A percentile compares a stretch with the other conserved stretches of the same genome.
Conservation (phyloP, 106 monocot genomes). For the Dioscorea zingiberensis region DNA sequence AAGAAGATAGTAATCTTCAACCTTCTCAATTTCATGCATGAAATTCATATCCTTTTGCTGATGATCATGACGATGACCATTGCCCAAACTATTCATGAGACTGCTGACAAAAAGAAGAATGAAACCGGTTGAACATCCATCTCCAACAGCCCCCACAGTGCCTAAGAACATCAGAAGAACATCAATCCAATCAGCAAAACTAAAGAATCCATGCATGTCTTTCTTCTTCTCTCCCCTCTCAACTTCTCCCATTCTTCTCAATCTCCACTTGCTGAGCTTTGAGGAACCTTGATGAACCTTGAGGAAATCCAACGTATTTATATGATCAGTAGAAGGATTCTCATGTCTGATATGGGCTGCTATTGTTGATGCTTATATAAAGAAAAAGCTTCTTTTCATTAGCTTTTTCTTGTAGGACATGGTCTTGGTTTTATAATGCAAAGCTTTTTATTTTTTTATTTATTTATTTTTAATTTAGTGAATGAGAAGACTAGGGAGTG, state of each 20-base stretch:
- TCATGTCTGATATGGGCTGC: too few relatives aligned
- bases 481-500: too few relatives aligned
- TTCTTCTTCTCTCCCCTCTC: slow-evolving; percentile 1
- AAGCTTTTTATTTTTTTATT: not conserved
- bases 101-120: slow-evolving; percentile 62
- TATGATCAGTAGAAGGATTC: too few relatives aligned
- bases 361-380: too few relatives aligned
- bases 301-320: not conserved
- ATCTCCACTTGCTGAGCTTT: not conserved
- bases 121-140: slow-evolving; percentile 62
- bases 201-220: slow-evolving; percentile 32
- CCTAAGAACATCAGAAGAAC: slow-evolving; percentile 61
- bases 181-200: slow-evolving; percentile 56
- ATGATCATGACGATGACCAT: slow-evolving; percentile 7
- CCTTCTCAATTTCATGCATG: slow-evolving; percentile 78
- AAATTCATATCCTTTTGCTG: slow-evolving; percentile 19
- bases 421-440: not conserved
- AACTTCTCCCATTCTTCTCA: slow-evolving; percentile 2
- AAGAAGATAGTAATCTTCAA: slow-evolving; percentile 4
- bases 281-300: not conserved
- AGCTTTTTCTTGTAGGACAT: not conserved
- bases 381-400: not conserved
- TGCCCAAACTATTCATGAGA: slow-evolving; percentile 60
- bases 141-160: slow-evolving; percentile 66
- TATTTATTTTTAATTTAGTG: not conserved